These are phyloP conservation scores for Aureobasidium sp. DNA, from an alignment of 2,329 filamentous ascomycete species.

Conservation along the genomic window DNA sequence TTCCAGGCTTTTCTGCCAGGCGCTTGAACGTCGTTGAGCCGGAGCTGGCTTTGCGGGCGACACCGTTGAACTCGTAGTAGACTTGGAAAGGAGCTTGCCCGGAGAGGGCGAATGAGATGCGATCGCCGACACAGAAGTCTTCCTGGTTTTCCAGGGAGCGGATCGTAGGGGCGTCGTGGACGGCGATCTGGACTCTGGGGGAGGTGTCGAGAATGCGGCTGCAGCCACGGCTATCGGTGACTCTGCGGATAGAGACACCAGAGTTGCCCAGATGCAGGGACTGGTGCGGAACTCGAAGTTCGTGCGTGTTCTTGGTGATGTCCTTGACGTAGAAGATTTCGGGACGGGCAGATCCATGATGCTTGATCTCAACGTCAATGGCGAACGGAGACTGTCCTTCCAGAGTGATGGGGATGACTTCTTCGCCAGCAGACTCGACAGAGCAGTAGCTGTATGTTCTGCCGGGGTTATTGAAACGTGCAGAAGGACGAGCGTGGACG, in stretches of 20 bases:
- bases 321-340: constrained; percentile 76
- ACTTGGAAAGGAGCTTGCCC: constrained; percentile 90
- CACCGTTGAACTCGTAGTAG: constrained; percentile 78
- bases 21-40: constrained; percentile 79
- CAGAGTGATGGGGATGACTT: constrained; percentile 78
- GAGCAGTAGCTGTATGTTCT: constrained; percentile 95
- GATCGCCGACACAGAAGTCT: constrained; percentile 93
- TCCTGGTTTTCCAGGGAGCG: constrained; percentile 73
- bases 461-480: constrained; percentile 73
- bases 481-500: constrained; percentile 75
- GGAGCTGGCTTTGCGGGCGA: constrained; percentile 68
- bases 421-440: constrained; percentile 65
- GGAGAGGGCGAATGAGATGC: constrained; percentile 82
- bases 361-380: constrained; percentile 86
- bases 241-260: constrained; percentile 77
- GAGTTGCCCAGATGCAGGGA: constrained; percentile 84
- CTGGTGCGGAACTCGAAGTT: constrained; percentile 74
- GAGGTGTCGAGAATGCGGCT: constrained; percentile 63
- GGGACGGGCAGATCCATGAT: constrained; percentile 69
- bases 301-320: constrained; percentile 64
- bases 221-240: constrained; percentile 80
- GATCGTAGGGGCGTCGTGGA: constrained; percentile 88
- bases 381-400: constrained; percentile 80
- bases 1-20: constrained; percentile 82
- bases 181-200: constrained; percentile 77